These are phyloP conservation scores for Cladorrhinum sp. DNA, from an alignment of 2,329 filamentous ascomycete genomes.

Conservation along the genomic window DNA sequence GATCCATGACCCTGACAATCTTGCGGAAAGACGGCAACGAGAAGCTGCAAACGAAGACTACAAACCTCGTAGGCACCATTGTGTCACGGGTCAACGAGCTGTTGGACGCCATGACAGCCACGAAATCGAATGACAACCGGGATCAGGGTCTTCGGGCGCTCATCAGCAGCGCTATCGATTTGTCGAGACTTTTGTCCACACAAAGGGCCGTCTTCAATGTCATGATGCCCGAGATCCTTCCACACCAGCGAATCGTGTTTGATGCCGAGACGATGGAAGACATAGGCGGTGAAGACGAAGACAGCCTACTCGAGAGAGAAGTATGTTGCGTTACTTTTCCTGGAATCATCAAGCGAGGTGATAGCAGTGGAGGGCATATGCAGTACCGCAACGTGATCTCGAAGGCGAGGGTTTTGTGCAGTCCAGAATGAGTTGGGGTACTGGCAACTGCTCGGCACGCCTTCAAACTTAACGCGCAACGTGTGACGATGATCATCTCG, in stretches of 20 bases:
- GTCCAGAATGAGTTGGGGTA: constrained; percentile 40
- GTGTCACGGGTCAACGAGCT: constrained; percentile 48
- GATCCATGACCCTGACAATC: constrained; percentile 60
- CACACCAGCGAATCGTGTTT: constrained; percentile 55
- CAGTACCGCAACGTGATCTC: constrained; percentile 62
- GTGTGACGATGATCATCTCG: neutral
- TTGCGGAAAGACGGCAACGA: constrained; percentile 52
- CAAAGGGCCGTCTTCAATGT: constrained; percentile 59
- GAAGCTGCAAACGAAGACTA: constrained; percentile 47
- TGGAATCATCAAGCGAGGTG: constrained; percentile 61
- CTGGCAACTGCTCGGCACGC: neutral
- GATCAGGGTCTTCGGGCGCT: constrained; percentile 54
- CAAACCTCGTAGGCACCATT: constrained; percentile 41
- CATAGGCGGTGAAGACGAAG: constrained; percentile 60
- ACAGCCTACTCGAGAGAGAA: constrained; percentile 48
- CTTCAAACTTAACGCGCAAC: neutral
- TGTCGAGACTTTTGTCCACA: constrained; percentile 54
- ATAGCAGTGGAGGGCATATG: constrained; percentile 60
- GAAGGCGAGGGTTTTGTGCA: constrained; percentile 64
- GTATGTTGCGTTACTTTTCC: constrained; percentile 64
- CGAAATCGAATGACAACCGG: constrained; percentile 40
- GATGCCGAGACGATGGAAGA: constrained; percentile 63
- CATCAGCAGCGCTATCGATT: constrained; percentile 51
- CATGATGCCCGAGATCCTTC: constrained; percentile 51
- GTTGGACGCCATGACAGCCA: constrained; percentile 48